Percentiles rank a stretch among this genome's conserved stretches.
These are phyloP conservation scores for Fonsecaea monophora DNA, from an alignment of 2,329 filamentous ascomycete species.

Conservation along the genomic window DNA sequence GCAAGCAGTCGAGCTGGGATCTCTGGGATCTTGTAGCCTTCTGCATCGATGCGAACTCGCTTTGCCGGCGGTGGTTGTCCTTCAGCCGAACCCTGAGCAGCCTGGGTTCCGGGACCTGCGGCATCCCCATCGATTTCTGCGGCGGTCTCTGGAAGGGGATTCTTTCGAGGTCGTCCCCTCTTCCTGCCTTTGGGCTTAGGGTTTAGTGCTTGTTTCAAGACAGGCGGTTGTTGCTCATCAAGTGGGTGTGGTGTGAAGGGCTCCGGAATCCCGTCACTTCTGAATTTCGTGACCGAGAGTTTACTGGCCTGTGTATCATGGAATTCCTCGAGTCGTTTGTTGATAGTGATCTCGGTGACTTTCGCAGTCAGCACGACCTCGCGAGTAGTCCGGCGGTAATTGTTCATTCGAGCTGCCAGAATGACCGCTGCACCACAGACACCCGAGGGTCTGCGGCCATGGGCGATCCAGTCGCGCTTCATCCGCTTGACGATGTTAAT, in stretches of 20 bases:
- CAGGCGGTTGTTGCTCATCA: conserved; percentile 65
- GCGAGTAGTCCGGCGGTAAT: conserved; percentile 87
- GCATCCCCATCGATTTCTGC: conserved; percentile 57
- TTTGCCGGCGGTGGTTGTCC: conserved; percentile 40
- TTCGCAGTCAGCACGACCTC: conserved; percentile 99
- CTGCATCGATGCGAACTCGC: conserved; percentile 63
- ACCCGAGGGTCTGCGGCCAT: conserved; percentile 88
- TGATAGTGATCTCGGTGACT: conserved; percentile 90
- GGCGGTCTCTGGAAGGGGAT: conserved; percentile 44
- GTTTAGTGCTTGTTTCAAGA: conserved; percentile 67
- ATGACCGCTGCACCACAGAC: conserved; percentile 94
- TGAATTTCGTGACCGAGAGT: conserved; percentile 86
- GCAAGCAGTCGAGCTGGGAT: conserved; percentile 43
- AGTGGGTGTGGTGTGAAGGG: conserved; percentile 53
- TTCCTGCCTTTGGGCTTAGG: conserved; percentile 63
- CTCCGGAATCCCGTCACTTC: conserved; percentile 56
- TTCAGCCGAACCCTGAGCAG: conserved; percentile 57
- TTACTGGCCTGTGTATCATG: conserved; percentile 82
- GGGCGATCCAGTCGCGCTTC: conserved; percentile 66
- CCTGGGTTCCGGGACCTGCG: conserved; percentile 47
- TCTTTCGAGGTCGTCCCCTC: conserved; percentile 45
- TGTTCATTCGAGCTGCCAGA: conserved; percentile 96
- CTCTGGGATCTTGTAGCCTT: conserved; percentile 71
- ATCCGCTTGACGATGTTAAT: conserved; percentile 53
- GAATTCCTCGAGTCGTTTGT: conserved; percentile 90